Conservation (phyloP, 1,284 basidiomycete genomes). For the Vanrija pseudolonga region DNA sequence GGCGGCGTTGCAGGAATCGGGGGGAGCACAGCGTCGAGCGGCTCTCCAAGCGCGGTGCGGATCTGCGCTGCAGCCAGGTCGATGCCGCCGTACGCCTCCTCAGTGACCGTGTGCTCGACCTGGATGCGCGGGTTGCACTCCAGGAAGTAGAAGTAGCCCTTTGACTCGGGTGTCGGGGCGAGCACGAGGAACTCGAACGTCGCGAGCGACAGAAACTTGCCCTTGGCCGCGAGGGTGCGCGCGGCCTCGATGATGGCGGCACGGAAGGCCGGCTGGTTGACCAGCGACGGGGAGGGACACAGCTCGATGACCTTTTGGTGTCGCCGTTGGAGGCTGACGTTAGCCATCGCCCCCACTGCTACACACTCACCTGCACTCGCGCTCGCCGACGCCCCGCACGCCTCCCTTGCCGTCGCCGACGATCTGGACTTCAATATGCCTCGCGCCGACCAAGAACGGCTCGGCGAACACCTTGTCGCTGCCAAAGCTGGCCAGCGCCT, state of each 20-base stretch:
- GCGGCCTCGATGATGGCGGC: slow-evolving; percentile 10
- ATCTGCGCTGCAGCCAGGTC: slow-evolving; percentile 18
- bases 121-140: slow-evolving; percentile 21
- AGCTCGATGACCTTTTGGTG: slow-evolving; percentile 21
- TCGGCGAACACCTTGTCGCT: slow-evolving; percentile 83
- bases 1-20: slow-evolving; percentile 1
- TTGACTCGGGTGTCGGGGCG: neutral
- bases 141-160: slow-evolving; percentile 14
- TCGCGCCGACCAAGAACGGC: slow-evolving; percentile 76
- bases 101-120: slow-evolving; percentile 20
- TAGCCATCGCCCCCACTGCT: neutral
- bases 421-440: slow-evolving; percentile 88
- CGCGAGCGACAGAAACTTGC: slow-evolving; percentile 15
- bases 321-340: slow-evolving; percentile 10
- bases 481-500: slow-evolving; percentile 78
- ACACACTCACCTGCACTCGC: slow-evolving; percentile 13
- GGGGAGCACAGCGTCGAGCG: slow-evolving; percentile 4
- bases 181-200: slow-evolving; percentile 20
- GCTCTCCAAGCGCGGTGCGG: slow-evolving; percentile 10
- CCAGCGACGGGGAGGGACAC: slow-evolving; percentile 14
- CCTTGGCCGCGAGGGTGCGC: slow-evolving; percentile 6
- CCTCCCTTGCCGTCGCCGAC: slow-evolving; percentile 15
- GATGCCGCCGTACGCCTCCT: slow-evolving; percentile 16
- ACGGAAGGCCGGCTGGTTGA: slow-evolving; percentile 5
- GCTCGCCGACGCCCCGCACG: slow-evolving; percentile 13